Evolutionary conservation across 202 grass and related monocot species (phyloP), one percentile per base, ranked within the genome.

Genomic region (Digitaria exilis): DNA sequence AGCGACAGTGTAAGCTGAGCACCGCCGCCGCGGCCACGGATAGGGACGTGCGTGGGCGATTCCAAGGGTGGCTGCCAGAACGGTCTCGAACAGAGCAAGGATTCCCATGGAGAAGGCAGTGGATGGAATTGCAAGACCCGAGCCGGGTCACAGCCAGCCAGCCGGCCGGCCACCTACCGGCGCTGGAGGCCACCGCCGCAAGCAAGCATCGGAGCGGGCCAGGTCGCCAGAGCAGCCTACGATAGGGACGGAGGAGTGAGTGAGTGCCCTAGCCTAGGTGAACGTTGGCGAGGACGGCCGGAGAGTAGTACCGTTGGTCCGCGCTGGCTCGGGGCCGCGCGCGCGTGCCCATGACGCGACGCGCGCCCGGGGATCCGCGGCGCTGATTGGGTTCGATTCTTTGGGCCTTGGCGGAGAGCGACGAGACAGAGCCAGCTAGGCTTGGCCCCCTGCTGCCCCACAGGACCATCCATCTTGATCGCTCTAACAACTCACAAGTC

Each of bases 31-130:
- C 3, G 22, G 10, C 43, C 9, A 19, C 19, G 7, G 75, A 69
- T 6, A 21, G 30, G 41, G 42, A 72, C 1, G n/a, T n/a, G n/a
- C n/a, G n/a, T n/a, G n/a, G n/a, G n/a, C n/a, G n/a, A n/a, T n/a
- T n/a, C n/a, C n/a, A n/a, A n/a, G n/a, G n/a, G n/a, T n/a, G n/a
- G n/a, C n/a, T n/a, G n/a, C n/a, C n/a, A n/a, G n/a, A n/a, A 37
- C 19, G 76, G 18, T 65, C 60, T 79, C 29, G 76, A 28, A 14
- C 50, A n/a, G n/a, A n/a, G n/a, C n/a, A n/a, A n/a, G n/a, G n/a
- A n/a, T n/a, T n/a, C n/a, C n/a, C n/a, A n/a, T n/a, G n/a, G n/a
- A n/a, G n/a, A n/a, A n/a, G n/a, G n/a, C n/a, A n/a, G n/a, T n/a
- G n/a, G n/a, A n/a, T n/a, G n/a, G n/a, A n/a, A n/a, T n/a, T n/a